Conservation (phyloP, 805 yeast genomes). For the Starmerella sp. region DNA sequence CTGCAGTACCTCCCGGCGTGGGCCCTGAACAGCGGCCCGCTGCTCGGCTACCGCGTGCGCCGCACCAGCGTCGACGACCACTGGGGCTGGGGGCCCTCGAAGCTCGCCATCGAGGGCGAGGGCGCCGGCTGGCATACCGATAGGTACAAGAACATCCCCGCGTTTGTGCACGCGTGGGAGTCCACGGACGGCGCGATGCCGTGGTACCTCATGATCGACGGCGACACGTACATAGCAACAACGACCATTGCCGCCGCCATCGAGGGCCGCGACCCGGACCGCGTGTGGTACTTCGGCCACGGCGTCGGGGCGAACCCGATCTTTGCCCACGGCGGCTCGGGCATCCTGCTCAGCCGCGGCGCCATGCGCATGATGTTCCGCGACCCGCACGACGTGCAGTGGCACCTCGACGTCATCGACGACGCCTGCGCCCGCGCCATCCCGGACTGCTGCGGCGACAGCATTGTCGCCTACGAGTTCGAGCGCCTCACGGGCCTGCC, state of each 20-base stretch:
- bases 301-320: conserved; percentile 16
- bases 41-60: conserved; percentile 24
- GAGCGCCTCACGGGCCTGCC: conserved; percentile 15
- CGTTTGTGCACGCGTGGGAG: conserved; percentile 29
- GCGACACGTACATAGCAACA: conserved; percentile 28
- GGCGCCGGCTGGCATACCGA: conserved; percentile 30
- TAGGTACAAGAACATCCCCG: conserved; percentile 31
- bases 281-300: conserved; percentile 27
- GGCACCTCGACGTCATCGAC: conserved; percentile 8
- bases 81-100: conserved; percentile 18
- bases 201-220: conserved; percentile 33
- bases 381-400: conserved; percentile 4
- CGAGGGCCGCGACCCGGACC: conserved; percentile 22
- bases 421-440: conserved; percentile 21
- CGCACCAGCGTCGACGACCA: conserved; percentile 21
- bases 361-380: conserved; percentile 26
- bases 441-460: conserved; percentile 30
- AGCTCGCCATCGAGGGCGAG: conserved; percentile 8
- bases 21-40: conserved; percentile 17
- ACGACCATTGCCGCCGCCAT: conserved; percentile 25
- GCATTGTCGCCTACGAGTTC: conserved; percentile 26
- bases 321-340: conserved; percentile 35
- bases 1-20: conserved; percentile 23
- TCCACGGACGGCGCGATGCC: conserved; percentile 21
- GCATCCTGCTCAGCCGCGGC: conserved; percentile 28